Base-by-base conservation (phyloP, 176 grass and related monocot genomes). In the Juncus effusus region DNA sequence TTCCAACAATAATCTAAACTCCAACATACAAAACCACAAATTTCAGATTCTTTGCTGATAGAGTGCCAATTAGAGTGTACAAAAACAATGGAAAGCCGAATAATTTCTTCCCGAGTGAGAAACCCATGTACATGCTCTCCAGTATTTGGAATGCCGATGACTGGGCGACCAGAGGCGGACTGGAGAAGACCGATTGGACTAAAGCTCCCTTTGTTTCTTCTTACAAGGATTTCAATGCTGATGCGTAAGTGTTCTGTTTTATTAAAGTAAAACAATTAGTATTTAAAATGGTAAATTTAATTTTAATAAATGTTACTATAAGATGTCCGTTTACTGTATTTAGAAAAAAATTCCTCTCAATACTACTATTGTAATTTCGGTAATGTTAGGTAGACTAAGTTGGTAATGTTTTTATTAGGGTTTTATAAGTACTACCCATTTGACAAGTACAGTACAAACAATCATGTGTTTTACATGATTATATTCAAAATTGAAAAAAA, bases 71-170 rank as follows among this genome's bases (percentile, higher is more conserved):
- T 40, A 63, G 94, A 11, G 85, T 89, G 76, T 93, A 82, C 83
- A 82, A 87, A 40, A 93, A 99, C 83, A 75, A 77, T 8, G 69
- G 35, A 13, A 89, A 80, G 67, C 72, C 88, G 7, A 84, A 76
- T 76, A 76, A 10, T 14, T 99, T 87, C 80, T 99, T 99, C 80
- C 94, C 94, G 2, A 66, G 51, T 7, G 1, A 64, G 54, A 99
- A 99, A 74, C 85, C 94, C 0, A 99, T 99, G 94, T 99, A 99
- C 83, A 71, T 99, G 45, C 86, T 99, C 82, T 99, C 94, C 10
- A 99, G 94, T 83, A 99, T 99, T 79, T 99, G 94, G 94, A 92
- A 99, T 67, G 94, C 88, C 37, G 94, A 99, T 61, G 94, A 99
- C 73, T 99, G 94, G 94, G 88, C 88, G 4, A 99, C 94, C 45